Conservation (phyloP, 1,284 basidiomycete genomes). For the Irpex lacteus region DNA sequence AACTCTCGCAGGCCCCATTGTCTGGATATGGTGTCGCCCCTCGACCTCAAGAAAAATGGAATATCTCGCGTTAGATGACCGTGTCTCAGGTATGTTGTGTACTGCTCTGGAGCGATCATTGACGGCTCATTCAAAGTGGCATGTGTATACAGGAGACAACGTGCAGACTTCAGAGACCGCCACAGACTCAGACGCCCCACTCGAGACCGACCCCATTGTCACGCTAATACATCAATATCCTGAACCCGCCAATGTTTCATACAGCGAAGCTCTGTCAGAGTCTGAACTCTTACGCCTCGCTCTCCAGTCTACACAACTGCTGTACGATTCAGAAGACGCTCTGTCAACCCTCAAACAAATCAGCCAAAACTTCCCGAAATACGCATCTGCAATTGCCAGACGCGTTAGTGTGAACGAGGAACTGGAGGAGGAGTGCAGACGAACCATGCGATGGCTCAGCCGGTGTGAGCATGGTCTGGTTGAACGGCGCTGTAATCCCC, state of each 20-base stretch:
- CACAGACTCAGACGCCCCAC: conserved; percentile 19
- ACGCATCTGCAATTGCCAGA: conserved; percentile 69
- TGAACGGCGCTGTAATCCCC: conserved; percentile 71
- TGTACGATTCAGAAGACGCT: conserved; percentile 58
- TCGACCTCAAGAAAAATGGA: conserved; percentile 98
- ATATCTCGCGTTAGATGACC: conserved; percentile 91
- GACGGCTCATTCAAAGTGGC: background rate
- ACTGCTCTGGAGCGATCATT: background rate
- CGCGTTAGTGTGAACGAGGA: conserved; percentile 53
- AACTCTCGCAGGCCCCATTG: conserved; percentile 44
- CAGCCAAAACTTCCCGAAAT: conserved; percentile 86
- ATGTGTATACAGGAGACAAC: conserved; percentile 12
- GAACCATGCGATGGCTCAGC: conserved; percentile 53
- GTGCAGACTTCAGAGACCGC: conserved; percentile 22
- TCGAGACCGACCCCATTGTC: conserved; percentile 40
- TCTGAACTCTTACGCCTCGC: conserved; percentile 73
- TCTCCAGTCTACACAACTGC: conserved; percentile 69
- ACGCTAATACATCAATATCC: conserved; percentile 56
- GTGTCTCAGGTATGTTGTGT: conserved; percentile 33
- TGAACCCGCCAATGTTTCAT: conserved; percentile 47
- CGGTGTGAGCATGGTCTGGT: conserved; percentile 65
- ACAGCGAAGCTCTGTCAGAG: conserved; percentile 55
- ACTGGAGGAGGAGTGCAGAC: conserved; percentile 56
- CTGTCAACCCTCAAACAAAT: conserved; percentile 68
- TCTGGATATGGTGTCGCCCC: conserved; percentile 87